Evolutionary conservation across 371 early-diverging fungal species (phyloP), one percentile per base, ranked within the genome.

Genomic region (Mucor piriformis): DNA sequence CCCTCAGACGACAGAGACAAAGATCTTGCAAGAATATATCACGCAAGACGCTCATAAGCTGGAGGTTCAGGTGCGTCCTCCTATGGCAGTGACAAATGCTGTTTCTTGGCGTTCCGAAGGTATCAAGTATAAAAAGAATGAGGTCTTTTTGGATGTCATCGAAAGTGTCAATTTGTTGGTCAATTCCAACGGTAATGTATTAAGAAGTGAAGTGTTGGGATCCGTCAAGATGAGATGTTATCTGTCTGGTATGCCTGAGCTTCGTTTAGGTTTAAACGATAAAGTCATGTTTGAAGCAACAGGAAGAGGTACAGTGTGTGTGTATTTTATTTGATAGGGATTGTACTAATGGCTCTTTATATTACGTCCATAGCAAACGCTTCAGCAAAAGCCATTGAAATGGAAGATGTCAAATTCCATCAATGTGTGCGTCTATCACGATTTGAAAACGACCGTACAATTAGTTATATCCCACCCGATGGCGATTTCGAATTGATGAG

Each of bases 331-430:
- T n/a, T n/a, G n/a, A n/a, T n/a, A n/a, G n/a, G n/a, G n/a, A n/a
- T n/a, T n/a, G n/a, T n/a, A n/a, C n/a, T n/a, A n/a, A n/a, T n/a
- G n/a, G n/a, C n/a, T n/a, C n/a, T n/a, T n/a, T n/a, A n/a, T n/a
- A n/a, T n/a, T n/a, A n/a, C n/a, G n/a, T n/a, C n/a, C n/a, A n/a
- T n/a, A 74, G 74, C 65, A 12, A 64, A 87, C 20, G 82, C 89
- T 5, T 91, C 92, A 67, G 91, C 96, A 54, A 97, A 97, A 71
- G 93, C 98, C 3, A 92, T 99, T 32, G 99, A 99, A 64, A 95
- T 99, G 95, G 99, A 99, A 76, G 99, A 99, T 73, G 95, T 97
- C 67, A 96, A 97, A 66, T 99, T 99, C 82, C 99, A 99, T 76
- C 99, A 98, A 71, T 98, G 99, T 73, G 99, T 98, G 32, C 88